phyloP scores from a whole-genome alignment of 2,329 filamentous ascomycete genomes.

The Aulographum hederae region DNA sequence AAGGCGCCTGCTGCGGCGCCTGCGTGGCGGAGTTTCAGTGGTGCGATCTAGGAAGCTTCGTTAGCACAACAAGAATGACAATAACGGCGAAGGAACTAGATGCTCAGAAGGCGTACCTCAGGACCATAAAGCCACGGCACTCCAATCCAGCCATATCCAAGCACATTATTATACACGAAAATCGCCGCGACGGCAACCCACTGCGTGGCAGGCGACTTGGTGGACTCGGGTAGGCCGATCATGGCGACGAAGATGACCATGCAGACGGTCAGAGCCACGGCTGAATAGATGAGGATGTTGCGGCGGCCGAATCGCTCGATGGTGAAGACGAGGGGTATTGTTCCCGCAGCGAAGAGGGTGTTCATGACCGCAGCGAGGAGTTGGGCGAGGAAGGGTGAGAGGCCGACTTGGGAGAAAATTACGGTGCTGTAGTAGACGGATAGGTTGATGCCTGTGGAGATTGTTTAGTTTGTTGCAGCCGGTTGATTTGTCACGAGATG shows the following conservation, averaged over 20 bases:
- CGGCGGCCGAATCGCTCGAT: constrained; percentile 16
- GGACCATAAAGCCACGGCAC: constrained; percentile 17
- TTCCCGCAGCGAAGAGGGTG: constrained; percentile 12
- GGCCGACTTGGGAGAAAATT: constrained; percentile 14
- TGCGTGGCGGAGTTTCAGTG: constrained; percentile 17
- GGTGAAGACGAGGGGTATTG: constrained; percentile 10
- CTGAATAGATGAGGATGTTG: constrained; percentile 12
- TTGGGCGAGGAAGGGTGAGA: constrained; percentile 10
- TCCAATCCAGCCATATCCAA: constrained; percentile 15
- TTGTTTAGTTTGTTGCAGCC: not conserved
- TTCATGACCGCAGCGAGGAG: constrained; percentile 12
- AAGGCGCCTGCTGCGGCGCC: constrained; percentile 17
- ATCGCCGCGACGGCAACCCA: constrained; percentile 12
- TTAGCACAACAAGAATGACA: not conserved
- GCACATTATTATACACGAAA: constrained; percentile 12
- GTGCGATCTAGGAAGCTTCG: constrained; percentile 11
- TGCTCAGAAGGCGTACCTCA: constrained; percentile 7
- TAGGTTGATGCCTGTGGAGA: constrained; percentile 11
- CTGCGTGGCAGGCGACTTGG: constrained; percentile 7
- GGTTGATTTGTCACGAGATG: not conserved
- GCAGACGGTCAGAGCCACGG: constrained; percentile 5
- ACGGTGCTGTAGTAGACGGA: constrained; percentile 14
- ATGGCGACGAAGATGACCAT: constrained; percentile 12
- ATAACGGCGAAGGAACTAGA: not conserved
- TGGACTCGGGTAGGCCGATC: constrained; percentile 7